Percentiles rank a stretch among this genome's conserved stretches.
Evolutionary conservation across 2,329 filamentous ascomycete species (phyloP).

Genomic region (Hymenotorrendiella dingleyae): DNA sequence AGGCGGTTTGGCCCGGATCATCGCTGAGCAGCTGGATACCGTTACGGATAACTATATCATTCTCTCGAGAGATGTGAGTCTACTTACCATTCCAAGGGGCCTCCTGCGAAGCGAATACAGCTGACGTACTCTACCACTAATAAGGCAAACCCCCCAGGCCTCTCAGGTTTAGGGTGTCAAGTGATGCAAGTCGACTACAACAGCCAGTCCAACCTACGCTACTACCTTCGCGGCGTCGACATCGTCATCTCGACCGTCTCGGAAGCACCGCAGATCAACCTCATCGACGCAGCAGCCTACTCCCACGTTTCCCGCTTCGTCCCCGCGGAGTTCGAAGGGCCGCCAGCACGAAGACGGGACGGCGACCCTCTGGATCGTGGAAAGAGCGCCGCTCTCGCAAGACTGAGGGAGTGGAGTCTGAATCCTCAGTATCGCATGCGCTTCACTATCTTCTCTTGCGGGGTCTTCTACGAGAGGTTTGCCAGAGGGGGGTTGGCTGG

Average conservation of each 20-base stretch:
- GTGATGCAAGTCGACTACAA: slow-evolving; percentile 64
- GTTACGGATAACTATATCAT: slow-evolving; percentile 64
- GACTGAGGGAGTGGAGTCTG: slow-evolving; percentile 48
- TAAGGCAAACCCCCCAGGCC: slow-evolving; percentile 32
- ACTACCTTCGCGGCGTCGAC: slow-evolving; percentile 65
- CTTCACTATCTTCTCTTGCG: slow-evolving; percentile 67
- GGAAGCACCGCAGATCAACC: slow-evolving; percentile 58
- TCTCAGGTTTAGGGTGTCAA: slow-evolving; percentile 46
- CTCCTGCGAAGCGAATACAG: not conserved
- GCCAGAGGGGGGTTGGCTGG: slow-evolving; percentile 58
- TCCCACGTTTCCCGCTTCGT: slow-evolving; percentile 63
- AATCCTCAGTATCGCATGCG: slow-evolving; percentile 47
- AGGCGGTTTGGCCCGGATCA: slow-evolving; percentile 50
- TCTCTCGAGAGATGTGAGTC: slow-evolving; percentile 57
- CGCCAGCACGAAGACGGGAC: slow-evolving; percentile 45
- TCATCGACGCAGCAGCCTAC: slow-evolving; percentile 65
- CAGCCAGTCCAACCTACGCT: slow-evolving; percentile 51
- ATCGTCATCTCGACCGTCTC: slow-evolving; percentile 70
- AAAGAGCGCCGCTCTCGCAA: slow-evolving; percentile 48
- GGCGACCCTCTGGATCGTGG: slow-evolving; percentile 57
- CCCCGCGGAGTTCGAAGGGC: slow-evolving; percentile 70
- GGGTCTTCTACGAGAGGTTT: slow-evolving; percentile 71
- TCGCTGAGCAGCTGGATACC: slow-evolving; percentile 54
- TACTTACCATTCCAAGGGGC: not conserved
- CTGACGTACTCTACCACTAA: slow-evolving; percentile 12